Conservation (phyloP, 1,284 basidiomycete genomes). For the Ustilago curta region DNA sequence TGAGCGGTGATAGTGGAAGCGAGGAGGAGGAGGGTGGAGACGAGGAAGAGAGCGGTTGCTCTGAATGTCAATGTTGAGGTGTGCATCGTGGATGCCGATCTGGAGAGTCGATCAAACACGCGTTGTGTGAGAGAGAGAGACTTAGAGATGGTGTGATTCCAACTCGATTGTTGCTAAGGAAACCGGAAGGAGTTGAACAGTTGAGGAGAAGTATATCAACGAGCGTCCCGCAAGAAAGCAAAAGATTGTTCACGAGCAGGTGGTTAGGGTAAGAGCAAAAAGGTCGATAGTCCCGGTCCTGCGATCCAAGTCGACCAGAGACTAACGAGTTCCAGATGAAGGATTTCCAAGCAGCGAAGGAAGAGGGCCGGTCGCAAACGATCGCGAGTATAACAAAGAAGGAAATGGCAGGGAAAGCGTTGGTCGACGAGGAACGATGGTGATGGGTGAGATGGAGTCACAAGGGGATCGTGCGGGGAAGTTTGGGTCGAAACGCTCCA, state of each 20-base stretch:
- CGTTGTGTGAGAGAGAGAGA: no score
- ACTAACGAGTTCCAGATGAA: not conserved
- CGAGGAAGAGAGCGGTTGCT: slow-evolving; percentile 18
- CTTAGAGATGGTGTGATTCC: no score
- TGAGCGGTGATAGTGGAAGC: slow-evolving; percentile 18
- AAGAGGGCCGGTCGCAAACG: not conserved
- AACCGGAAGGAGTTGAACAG: no score
- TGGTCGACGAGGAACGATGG: not conserved
- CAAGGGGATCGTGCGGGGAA: slow-evolving; percentile 20
- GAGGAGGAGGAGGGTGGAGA: slow-evolving; percentile 18
- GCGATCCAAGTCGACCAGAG: not conserved
- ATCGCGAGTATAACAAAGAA: not conserved
- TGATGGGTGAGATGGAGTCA: not conserved
- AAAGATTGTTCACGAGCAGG: no score
- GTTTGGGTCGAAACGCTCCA: not conserved
- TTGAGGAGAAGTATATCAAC: no score
- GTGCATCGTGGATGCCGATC: slow-evolving; percentile 8
- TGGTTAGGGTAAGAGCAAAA: no score
- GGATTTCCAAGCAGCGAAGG: not conserved
- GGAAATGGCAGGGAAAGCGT: not conserved
- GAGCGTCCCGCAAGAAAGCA: no score
- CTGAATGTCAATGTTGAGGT: slow-evolving; percentile 14
- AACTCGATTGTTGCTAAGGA: no score
- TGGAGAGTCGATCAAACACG: no score
- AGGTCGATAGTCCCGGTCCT: no score